phyloP scores from a whole-genome alignment of 2,329 filamentous ascomycete species.

The Scytalidium lignicola region DNA sequence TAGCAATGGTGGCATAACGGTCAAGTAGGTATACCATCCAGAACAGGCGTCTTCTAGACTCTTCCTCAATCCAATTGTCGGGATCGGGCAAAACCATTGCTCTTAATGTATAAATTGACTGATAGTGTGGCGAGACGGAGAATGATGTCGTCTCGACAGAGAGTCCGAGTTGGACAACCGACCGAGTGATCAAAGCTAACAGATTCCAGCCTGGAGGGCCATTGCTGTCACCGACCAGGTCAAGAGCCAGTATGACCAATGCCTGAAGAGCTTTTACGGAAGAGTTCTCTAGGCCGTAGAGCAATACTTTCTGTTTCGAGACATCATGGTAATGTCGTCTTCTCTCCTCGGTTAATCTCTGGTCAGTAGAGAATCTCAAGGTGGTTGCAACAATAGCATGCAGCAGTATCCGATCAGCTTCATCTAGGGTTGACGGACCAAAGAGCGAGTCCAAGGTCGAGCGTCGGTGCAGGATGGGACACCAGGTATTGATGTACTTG shows the following conservation, averaged over 20 bases:
- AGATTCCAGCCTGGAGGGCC: conserved; percentile 91
- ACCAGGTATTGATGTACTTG: conserved; percentile 78
- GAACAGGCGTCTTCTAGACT: conserved; percentile 77
- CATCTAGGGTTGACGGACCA: conserved; percentile 68
- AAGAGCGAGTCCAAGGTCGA: conserved; percentile 79
- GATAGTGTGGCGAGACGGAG: conserved; percentile 70
- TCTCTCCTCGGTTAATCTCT: conserved; percentile 66
- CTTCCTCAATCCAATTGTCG: conserved; percentile 83
- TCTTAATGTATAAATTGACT: conserved; percentile 83
- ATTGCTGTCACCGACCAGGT: conserved; percentile 81
- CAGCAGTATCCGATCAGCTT: conserved; percentile 75
- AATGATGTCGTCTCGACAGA: conserved; percentile 78
- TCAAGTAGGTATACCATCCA: conserved; percentile 95
- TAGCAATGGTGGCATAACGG: conserved; percentile 83
- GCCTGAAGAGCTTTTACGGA: conserved; percentile 86
- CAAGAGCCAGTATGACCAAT: conserved; percentile 78
- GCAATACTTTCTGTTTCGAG: conserved; percentile 79
- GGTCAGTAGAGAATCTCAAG: conserved; percentile 75
- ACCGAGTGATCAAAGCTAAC: conserved; percentile 80
- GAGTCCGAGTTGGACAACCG: conserved; percentile 81
- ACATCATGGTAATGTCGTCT: conserved; percentile 70
- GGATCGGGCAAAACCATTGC: conserved; percentile 82
- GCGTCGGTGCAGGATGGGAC: conserved; percentile 82
- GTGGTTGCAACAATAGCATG: conserved; percentile 89
- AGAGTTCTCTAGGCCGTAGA: conserved; percentile 85